A percentile compares a stretch with the other conserved stretches of the same genome.
Evolutionary conservation across 208 protist species (phyloP).

Genomic region (Phytomonas francai): DNA sequence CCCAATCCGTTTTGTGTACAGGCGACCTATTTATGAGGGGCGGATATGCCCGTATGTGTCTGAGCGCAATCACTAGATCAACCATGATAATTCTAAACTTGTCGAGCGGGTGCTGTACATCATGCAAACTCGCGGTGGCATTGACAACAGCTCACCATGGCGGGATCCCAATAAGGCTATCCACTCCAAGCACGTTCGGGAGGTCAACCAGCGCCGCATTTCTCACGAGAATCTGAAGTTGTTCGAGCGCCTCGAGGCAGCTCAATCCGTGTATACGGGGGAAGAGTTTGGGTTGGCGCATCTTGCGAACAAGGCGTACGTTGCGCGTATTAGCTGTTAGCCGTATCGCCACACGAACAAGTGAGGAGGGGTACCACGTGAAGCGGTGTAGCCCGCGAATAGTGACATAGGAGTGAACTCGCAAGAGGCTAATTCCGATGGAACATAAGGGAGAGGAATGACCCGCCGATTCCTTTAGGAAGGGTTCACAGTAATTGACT

Average conservation of each 20-base stretch:
- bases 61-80: slow-evolving; percentile 29
- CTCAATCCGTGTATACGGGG: slow-evolving; percentile 32
- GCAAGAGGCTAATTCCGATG: too few species aligned
- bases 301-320: slow-evolving; percentile 38
- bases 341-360: slow-evolving; percentile 14
- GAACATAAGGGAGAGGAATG: too few species aligned
- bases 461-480: too few species aligned
- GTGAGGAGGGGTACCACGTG: too few species aligned
- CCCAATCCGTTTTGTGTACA: slow-evolving; percentile 24
- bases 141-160: slow-evolving; percentile 66
- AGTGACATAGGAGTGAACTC: too few species aligned
- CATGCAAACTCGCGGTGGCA: slow-evolving; percentile 44
- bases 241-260: slow-evolving; percentile 33
- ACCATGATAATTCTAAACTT: slow-evolving; percentile 47
- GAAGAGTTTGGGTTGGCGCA: slow-evolving; percentile 40
- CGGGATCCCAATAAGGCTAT: slow-evolving; percentile 29
- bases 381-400: too few species aligned
- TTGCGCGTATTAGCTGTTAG: slow-evolving; percentile 43
- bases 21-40: slow-evolving; percentile 22
- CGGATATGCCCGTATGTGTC: slow-evolving; percentile 17
- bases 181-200: slow-evolving; percentile 35
- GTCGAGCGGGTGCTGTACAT: slow-evolving; percentile 56
- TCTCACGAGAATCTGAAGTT: slow-evolving; percentile 44
- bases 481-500: too few species aligned
- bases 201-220: slow-evolving; percentile 25